Percentiles rank a stretch among this genome's conserved stretches.
Conservation (phyloP, 768 basidiomycete genomes). For the Crepidotus variabilis region DNA sequence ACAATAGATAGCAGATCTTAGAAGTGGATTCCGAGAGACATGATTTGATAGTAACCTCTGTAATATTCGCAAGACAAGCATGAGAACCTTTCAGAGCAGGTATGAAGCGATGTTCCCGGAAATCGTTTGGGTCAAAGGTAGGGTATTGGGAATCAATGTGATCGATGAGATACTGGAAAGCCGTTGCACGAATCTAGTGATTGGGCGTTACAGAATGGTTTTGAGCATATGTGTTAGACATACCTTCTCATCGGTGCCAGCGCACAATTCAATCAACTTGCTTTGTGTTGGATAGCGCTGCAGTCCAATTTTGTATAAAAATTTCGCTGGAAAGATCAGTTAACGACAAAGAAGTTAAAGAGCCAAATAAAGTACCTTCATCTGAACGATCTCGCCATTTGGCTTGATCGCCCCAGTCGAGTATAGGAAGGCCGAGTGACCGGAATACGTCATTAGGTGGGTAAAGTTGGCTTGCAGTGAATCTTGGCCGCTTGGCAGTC, state of each 20-base stretch:
- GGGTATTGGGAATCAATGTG: conserved; percentile 61
- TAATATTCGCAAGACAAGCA: conserved; percentile 54
- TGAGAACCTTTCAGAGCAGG: conserved; percentile 61
- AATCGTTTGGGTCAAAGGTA: conserved; percentile 53
- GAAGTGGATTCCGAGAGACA: conserved; percentile 8
- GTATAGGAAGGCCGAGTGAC: conserved; percentile 69
- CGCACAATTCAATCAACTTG: conserved; percentile 64
- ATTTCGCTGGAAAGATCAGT: conserved; percentile 53
- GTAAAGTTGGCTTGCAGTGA: conserved; percentile 73
- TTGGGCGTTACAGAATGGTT: background rate
- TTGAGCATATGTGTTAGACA: background rate
- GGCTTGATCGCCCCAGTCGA: conserved; percentile 79
- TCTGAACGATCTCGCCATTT: conserved; percentile 85
- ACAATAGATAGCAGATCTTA: background rate
- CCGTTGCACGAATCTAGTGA: conserved; percentile 42
- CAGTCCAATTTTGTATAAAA: conserved; percentile 71
- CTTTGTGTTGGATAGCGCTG: conserved; percentile 65
- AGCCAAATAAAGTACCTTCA: conserved; percentile 56
- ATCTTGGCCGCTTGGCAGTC: conserved; percentile 39
- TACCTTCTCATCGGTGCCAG: conserved; percentile 44
- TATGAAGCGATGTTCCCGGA: conserved; percentile 66
- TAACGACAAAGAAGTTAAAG: background rate
- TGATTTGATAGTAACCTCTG: conserved; percentile 43
- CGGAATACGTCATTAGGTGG: conserved; percentile 77
- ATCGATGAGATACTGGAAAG: conserved; percentile 81